Conservation (phyloP, 257 asterid genomes). For the Paulownia fortunei region DNA sequence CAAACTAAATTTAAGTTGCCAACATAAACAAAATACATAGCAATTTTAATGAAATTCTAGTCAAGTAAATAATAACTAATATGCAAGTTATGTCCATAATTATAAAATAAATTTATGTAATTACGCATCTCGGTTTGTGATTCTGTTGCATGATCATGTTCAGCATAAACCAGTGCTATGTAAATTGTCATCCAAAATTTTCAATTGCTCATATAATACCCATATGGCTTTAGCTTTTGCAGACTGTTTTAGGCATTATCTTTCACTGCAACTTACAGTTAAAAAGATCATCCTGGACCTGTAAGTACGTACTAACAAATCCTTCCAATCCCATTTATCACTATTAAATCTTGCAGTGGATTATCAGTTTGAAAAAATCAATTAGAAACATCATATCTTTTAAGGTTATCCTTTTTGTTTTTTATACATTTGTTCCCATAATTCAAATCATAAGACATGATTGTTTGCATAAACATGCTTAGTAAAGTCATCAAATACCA, state of each 20-base stretch:
- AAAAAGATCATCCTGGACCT: background rate
- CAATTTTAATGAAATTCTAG: background rate
- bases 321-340: background rate
- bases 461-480: background rate
- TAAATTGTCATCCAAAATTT: background rate
- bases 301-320: too few relatives aligned
- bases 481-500: constrained; percentile 1
- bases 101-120: background rate
- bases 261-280: background rate
- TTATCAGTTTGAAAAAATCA: background rate
- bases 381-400: background rate
- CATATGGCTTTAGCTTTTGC: background rate
- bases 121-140: background rate
- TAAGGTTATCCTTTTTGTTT: background rate
- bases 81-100: background rate
- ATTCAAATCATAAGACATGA: background rate
- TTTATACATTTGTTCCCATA: background rate
- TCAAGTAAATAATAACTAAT: background rate
- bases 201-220: background rate
- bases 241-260: background rate
- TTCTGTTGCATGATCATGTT: background rate
- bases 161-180: background rate
- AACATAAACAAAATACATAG: background rate
- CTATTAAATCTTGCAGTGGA: background rate
- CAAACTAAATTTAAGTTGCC: background rate